A percentile compares a stretch with the other conserved stretches of the same genome.
Conservation (phyloP, 208 protist genomes). For the Trypanosoma cruzi region DNA sequence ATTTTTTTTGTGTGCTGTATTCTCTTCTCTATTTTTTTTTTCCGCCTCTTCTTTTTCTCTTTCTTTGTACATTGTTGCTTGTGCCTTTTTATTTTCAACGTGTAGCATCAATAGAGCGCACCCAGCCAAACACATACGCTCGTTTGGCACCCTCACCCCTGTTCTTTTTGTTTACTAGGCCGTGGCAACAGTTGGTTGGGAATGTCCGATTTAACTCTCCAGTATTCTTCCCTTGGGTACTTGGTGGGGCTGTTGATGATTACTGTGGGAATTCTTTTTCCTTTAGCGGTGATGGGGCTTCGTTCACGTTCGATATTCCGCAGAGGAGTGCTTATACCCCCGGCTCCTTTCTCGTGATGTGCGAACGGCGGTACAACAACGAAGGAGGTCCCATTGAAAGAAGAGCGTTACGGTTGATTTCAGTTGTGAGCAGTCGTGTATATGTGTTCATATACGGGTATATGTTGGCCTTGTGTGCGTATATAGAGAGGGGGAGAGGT, state of each 20-base stretch:
- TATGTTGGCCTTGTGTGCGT: neutral
- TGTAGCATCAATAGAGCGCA: neutral
- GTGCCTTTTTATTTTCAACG: neutral
- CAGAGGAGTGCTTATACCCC: conserved; percentile 35
- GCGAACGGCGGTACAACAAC: too few relatives aligned
- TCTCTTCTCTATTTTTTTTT: conserved; percentile 11
- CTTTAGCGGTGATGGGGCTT: conserved; percentile 52
- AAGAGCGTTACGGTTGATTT: neutral
- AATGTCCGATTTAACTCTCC: conserved; percentile 7
- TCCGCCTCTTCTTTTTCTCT: neutral
- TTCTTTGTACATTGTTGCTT: conserved; percentile 10
- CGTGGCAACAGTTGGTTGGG: neutral
- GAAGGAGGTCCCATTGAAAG: neutral
- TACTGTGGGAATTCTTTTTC: conserved; percentile 38
- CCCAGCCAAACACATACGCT: neutral
- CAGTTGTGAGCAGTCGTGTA: too few relatives aligned
- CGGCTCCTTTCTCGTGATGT: conserved; percentile 44
- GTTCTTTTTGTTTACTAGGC: neutral
- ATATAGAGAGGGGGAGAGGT: neutral
- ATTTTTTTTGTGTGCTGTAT: conserved; percentile 23
- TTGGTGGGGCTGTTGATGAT: conserved; percentile 48
- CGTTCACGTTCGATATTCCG: conserved; percentile 63
- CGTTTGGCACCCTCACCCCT: neutral
- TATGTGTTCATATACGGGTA: neutral
- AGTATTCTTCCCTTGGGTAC: conserved; percentile 36